Evolutionary conservation across 257 asterid species (phyloP).

Genomic region (Solanum peruvianum): DNA sequence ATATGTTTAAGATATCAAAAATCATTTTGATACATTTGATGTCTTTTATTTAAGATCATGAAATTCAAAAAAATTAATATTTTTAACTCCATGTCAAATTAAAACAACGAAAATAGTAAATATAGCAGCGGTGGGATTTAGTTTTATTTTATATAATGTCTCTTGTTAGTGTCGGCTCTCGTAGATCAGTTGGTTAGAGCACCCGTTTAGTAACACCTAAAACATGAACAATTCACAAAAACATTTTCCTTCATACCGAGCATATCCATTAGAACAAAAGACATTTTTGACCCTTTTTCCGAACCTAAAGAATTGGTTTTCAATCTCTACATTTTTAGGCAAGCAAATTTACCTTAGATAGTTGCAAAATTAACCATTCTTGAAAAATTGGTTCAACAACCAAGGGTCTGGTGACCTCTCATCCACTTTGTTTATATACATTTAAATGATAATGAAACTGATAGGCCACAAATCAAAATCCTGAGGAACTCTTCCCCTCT

Average conservation of each 20-base stretch:
- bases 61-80: accelerated
- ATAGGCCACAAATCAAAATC: neutral
- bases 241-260: neutral
- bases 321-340: neutral
- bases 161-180: slow-evolving; percentile 10
- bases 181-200: slow-evolving; percentile 99
- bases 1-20: neutral
- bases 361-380: neutral
- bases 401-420: neutral
- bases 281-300: neutral
- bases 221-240: too few relatives aligned
- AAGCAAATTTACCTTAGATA: neutral
- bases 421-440: neutral
- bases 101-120: too few relatives aligned
- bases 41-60: neutral
- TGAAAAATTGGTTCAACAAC: neutral
- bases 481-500: neutral
- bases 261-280: neutral
- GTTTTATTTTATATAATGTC: too few relatives aligned
- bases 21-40: neutral
- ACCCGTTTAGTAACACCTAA: slow-evolving; percentile 69
- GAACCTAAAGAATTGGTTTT: neutral
- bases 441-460: neutral
- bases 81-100: too few relatives aligned
- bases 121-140: neutral